A percentile compares a stretch with the other conserved stretches of the same genome.
phyloP scores from a whole-genome alignment of 805 yeast genomes.

The Saturnispora besseyi region DNA sequence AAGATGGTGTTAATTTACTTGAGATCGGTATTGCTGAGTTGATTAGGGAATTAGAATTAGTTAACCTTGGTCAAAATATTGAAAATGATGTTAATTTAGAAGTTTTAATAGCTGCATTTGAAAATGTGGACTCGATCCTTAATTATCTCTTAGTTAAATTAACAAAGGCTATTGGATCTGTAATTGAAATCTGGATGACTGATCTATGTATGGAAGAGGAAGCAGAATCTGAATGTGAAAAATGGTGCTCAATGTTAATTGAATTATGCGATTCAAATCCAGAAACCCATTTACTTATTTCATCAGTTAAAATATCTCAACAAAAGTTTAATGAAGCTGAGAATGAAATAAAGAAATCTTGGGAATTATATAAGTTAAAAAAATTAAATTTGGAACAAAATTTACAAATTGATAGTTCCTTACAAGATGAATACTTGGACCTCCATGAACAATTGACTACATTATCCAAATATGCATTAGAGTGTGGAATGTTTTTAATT shows the following conservation, averaged over 20 bases:
- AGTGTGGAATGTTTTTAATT: conserved; percentile 60
- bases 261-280: conserved; percentile 53
- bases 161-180: conserved; percentile 70
- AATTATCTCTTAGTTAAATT: conserved; percentile 45
- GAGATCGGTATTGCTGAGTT: conserved; percentile 54
- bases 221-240: conserved; percentile 77
- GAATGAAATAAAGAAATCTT: conserved; percentile 55
- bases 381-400: conserved; percentile 38
- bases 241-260: conserved; percentile 55
- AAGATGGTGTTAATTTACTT: conserved; percentile 55
- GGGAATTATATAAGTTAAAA: conserved; percentile 55
- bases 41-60: conserved; percentile 28
- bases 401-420: conserved; percentile 24
- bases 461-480: conserved; percentile 66
- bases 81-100: conserved; percentile 17
- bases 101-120: conserved; percentile 23
- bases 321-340: conserved; percentile 65
- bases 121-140: conserved; percentile 20
- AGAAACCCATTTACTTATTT: conserved; percentile 73
- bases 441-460: conserved; percentile 66
- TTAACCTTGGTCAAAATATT: conserved; percentile 5
- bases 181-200: conserved; percentile 96
- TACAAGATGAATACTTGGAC: conserved; percentile 45
- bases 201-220: conserved; percentile 90
- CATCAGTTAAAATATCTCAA: conserved; percentile 86